These are phyloP conservation scores for Mycena filopes DNA, from an alignment of 768 basidiomycete species.

Conservation along the genomic window DNA sequence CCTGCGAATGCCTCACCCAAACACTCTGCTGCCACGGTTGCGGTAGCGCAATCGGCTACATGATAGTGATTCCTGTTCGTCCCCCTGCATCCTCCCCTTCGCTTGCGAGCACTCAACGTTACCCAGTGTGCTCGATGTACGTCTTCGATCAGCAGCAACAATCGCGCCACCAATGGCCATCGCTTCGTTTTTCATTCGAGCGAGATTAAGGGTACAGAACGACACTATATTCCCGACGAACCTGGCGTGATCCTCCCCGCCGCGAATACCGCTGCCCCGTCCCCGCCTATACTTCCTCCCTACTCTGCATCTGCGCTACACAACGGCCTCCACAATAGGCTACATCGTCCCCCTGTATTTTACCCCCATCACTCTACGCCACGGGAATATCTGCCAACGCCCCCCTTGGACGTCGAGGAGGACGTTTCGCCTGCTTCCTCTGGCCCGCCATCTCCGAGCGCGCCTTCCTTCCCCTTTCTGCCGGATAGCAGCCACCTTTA, in stretches of 20 bases:
- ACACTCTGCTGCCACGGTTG: constrained; percentile 85
- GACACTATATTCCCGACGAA: constrained; percentile 72
- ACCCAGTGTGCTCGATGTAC: constrained; percentile 76
- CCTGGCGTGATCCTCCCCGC: constrained; percentile 66
- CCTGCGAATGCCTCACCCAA: constrained; percentile 89
- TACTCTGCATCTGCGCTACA: constrained; percentile 30
- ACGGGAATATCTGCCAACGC: constrained; percentile 50
- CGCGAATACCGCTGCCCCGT: constrained; percentile 28
- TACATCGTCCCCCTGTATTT: constrained; percentile 22
- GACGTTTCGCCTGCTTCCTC: constrained; percentile 38
- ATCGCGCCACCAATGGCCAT: constrained; percentile 84
- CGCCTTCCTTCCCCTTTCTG: constrained; percentile 41
- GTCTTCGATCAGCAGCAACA: constrained; percentile 70
- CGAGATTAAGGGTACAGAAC: constrained; percentile 71
- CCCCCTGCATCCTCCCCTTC: constrained; percentile 7
- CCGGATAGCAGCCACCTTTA: constrained; percentile 30
- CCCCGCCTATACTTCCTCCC: constrained; percentile 27
- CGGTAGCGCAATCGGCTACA: constrained; percentile 79
- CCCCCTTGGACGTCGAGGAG: constrained; percentile 51
- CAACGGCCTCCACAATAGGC: constrained; percentile 17
- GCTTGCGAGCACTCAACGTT: constrained; percentile 7
- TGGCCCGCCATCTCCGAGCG: constrained; percentile 37
- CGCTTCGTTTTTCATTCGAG: constrained; percentile 88
- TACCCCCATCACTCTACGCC: constrained; percentile 35
- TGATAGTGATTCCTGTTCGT: constrained; percentile 76